Conservation (phyloP, 2,329 filamentous ascomycete species). For the Chaetomium sp. region DNA sequence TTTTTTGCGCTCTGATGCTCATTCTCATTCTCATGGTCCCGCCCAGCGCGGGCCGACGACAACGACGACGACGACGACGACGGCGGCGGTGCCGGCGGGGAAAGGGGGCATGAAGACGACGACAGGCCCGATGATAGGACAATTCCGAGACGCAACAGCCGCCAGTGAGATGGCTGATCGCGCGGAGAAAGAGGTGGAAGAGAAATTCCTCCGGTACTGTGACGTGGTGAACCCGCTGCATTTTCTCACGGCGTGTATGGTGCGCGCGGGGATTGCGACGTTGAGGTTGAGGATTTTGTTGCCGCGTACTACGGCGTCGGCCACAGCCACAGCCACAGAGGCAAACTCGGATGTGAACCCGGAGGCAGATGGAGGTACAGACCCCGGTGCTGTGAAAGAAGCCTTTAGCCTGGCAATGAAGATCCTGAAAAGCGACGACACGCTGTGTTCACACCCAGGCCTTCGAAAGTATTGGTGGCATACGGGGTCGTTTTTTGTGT, state of each 20-base stretch:
- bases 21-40: no score
- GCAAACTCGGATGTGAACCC: no score
- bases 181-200: neutral
- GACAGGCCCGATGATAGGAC: neutral
- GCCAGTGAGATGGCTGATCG: neutral
- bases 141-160: neutral
- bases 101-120: no score
- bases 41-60: no score
- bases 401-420: neutral
- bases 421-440: neutral
- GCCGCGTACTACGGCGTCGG: neutral
- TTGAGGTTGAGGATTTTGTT: neutral
- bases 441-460: neutral
- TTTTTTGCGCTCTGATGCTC: neutral
- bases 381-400: neutral
- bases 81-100: no score
- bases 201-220: conserved; percentile 2
- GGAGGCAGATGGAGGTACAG: no score
- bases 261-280: neutral
- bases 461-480: neutral
- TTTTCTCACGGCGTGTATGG: neutral
- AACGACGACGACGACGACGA: no score
- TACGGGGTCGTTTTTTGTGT: neutral
- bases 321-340: neutral
- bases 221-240: conserved; percentile 3